Conservation (phyloP, 2,329 filamentous ascomycete species). For the Beauveria bassiana region DNA sequence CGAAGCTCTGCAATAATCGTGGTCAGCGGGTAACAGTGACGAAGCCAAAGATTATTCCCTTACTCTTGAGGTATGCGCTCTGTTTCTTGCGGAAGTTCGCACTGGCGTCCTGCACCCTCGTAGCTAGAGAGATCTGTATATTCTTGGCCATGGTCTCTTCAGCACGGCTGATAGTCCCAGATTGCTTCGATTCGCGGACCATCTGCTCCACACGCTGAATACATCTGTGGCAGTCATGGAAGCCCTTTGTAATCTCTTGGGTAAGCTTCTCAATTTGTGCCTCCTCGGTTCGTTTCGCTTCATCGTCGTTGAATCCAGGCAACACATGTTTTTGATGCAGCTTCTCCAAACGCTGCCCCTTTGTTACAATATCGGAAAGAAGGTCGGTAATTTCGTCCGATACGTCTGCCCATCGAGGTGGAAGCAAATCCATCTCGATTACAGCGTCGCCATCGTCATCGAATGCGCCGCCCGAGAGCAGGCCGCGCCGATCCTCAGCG, state of each 20-base stretch:
- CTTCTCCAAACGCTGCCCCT: slow-evolving; percentile 79
- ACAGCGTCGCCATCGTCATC: slow-evolving; percentile 86
- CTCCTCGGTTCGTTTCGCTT: slow-evolving; percentile 79
- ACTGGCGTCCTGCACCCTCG: slow-evolving; percentile 84
- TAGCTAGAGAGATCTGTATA: slow-evolving; percentile 83
- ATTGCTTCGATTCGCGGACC: slow-evolving; percentile 70
- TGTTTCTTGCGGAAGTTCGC: slow-evolving; percentile 95
- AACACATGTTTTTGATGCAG: slow-evolving; percentile 96
- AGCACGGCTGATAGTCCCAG: slow-evolving; percentile 65
- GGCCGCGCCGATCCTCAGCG: slow-evolving; percentile 58
- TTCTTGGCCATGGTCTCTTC: slow-evolving; percentile 97
- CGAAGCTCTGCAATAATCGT: slow-evolving; percentile 54
- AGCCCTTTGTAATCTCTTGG: slow-evolving; percentile 78
- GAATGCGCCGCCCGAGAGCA: slow-evolving; percentile 73
- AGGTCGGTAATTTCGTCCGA: slow-evolving; percentile 88
- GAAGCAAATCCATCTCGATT: slow-evolving; percentile 96
- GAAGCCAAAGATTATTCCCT: slow-evolving; percentile 14
- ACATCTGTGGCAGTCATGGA: slow-evolving; percentile 81
- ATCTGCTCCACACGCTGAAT: slow-evolving; percentile 85
- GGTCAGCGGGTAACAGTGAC: not conserved
- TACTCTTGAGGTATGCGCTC: slow-evolving; percentile 91
- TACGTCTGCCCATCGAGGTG: slow-evolving; percentile 90
- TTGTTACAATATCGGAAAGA: slow-evolving; percentile 70
- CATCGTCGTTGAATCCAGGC: slow-evolving; percentile 93
- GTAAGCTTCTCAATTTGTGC: slow-evolving; percentile 84